A percentile compares a stretch with the other conserved stretches of the same genome.
Evolutionary conservation across 2,329 filamentous ascomycete genomes (phyloP).

Genomic region (Diplodia mutila): DNA sequence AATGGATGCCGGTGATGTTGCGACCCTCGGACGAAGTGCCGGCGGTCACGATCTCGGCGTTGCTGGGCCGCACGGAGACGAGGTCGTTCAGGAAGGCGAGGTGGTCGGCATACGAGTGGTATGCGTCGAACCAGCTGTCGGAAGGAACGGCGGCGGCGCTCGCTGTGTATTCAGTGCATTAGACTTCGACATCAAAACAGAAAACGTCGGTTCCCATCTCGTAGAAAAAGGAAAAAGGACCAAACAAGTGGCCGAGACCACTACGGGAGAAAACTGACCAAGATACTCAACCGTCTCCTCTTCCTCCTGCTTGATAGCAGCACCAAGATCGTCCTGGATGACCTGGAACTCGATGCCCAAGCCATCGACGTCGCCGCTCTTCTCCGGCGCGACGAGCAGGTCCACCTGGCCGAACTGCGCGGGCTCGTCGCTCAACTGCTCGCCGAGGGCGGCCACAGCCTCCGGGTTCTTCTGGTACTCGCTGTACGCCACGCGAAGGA

Average conservation of each 20-base stretch:
- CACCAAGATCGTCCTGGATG: slow-evolving; percentile 42
- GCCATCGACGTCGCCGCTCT: slow-evolving; percentile 37
- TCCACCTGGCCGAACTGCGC: slow-evolving; percentile 39
- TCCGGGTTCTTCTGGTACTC: slow-evolving; percentile 34
- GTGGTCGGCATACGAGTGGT: slow-evolving; percentile 42
- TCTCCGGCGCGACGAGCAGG: slow-evolving; percentile 41
- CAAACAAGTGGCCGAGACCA: not conserved
- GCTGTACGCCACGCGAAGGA: slow-evolving; percentile 40
- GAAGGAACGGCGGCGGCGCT: slow-evolving; percentile 34
- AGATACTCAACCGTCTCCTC: slow-evolving; percentile 33
- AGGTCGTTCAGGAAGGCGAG: slow-evolving; percentile 40
- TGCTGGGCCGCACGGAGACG: slow-evolving; percentile 37
- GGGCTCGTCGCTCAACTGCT: slow-evolving; percentile 40
- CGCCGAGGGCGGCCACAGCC: slow-evolving; percentile 37
- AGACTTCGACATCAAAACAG: not conserved
- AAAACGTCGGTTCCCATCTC: not conserved
- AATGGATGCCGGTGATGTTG: slow-evolving; percentile 41
- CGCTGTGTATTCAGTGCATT: not conserved
- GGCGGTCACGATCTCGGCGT: slow-evolving; percentile 40
- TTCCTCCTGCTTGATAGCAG: slow-evolving; percentile 38
- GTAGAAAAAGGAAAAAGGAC: too few species aligned
- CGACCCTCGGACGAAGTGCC: slow-evolving; percentile 41
- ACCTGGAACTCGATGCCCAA: slow-evolving; percentile 35
- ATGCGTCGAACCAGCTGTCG: slow-evolving; percentile 43
- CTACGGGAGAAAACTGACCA: slow-evolving; percentile 30